phyloP scores from a whole-genome alignment of 2,329 filamentous ascomycete species.

The Zasmidium cellare region DNA sequence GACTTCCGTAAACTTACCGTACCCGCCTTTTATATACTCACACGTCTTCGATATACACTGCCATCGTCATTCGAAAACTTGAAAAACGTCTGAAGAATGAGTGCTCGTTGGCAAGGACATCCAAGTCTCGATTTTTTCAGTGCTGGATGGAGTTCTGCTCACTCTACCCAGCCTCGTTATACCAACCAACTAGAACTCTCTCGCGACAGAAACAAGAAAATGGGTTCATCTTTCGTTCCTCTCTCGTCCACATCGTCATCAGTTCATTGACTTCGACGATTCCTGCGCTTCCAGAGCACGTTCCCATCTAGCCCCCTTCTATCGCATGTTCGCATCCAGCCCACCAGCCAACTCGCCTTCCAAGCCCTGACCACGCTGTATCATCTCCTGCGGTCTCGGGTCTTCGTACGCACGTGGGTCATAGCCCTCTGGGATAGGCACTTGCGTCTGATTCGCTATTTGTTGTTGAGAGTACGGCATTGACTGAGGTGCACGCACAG shows the following conservation, averaged over 20 bases:
- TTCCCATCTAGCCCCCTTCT: slow-evolving; percentile 16
- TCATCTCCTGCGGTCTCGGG: slow-evolving; percentile 58
- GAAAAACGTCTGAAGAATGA: too few species aligned
- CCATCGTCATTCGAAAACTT: too few species aligned
- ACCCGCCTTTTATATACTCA: too few species aligned
- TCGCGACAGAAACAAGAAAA: too few species aligned
- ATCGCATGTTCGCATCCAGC: slow-evolving; percentile 21
- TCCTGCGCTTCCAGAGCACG: too few species aligned
- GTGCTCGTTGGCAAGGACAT: too few species aligned
- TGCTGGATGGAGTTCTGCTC: too few species aligned
- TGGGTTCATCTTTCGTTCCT: background rate
- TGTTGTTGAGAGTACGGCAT: slow-evolving; percentile 46
- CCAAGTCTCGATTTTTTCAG: too few species aligned
- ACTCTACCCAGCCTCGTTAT: too few species aligned
- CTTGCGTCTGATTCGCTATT: slow-evolving; percentile 42
- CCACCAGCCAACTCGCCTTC: slow-evolving; percentile 70
- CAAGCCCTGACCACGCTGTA: slow-evolving; percentile 59
- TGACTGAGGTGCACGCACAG: slow-evolving; percentile 44
- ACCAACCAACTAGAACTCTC: too few species aligned
- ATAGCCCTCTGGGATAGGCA: slow-evolving; percentile 64
- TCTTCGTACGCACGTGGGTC: slow-evolving; percentile 60
- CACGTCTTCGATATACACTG: too few species aligned
- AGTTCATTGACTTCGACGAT: background rate
- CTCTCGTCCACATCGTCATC: background rate
- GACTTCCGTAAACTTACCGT: too few species aligned